A percentile compares a stretch with the other conserved stretches of the same genome.
phyloP scores from a whole-genome alignment of 257 asterid genomes.

The Petunia secreta region DNA sequence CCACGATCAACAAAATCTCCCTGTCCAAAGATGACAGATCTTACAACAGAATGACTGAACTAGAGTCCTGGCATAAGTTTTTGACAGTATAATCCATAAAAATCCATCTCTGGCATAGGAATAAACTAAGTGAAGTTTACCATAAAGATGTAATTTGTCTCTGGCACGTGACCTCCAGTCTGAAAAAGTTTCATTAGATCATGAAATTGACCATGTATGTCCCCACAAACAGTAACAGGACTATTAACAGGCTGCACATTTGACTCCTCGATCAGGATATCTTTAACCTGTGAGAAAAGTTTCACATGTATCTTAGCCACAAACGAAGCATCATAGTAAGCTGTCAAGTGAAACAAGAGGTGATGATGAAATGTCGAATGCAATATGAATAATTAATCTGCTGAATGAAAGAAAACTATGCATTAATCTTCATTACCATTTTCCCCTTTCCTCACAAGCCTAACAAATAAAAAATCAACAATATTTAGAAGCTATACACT shows the following conservation, averaged over 20 bases:
- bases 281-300: constrained; percentile 74
- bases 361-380: constrained; percentile 1
- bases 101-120: constrained; percentile 17
- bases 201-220: constrained; percentile 97
- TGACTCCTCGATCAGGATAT: constrained; percentile 96
- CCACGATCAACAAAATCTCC: constrained; percentile 99
- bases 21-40: constrained; percentile 46
- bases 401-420: background rate
- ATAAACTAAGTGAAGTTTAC: constrained; percentile 41
- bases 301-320: constrained; percentile 9
- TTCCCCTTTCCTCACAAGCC: background rate
- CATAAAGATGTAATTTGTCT: constrained; percentile 97
- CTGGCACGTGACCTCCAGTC: constrained; percentile 99
- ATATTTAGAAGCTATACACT: background rate
- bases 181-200: constrained; percentile 98
- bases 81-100: background rate
- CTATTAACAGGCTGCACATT: constrained; percentile 99
- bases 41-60: constrained; percentile 26
- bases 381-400: background rate
- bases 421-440: background rate
- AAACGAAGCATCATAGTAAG: background rate
- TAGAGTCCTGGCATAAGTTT: background rate
- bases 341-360: background rate
- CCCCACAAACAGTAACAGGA: constrained; percentile 99
- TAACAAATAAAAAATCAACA: background rate